Evolutionary conservation across 2,329 filamentous ascomycete genomes (phyloP), one percentile per base, ranked within the genome.

Genomic region (Uncinocarpus reesii): DNA sequence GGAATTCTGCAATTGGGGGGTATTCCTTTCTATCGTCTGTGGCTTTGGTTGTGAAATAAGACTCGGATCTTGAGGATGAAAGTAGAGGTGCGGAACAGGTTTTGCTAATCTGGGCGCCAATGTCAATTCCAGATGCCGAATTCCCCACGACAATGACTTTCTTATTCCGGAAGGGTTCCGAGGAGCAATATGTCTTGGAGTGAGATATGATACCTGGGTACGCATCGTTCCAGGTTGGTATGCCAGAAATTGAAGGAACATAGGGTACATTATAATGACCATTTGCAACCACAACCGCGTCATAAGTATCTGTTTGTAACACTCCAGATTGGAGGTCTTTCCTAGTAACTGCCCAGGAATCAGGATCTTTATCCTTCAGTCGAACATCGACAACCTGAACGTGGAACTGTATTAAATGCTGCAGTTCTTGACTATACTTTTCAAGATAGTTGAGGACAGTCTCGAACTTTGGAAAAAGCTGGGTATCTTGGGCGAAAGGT

Each of bases 141-240:
- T 86, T 92, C 7, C 90, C 90, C 0, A 95, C 80, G 0, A 95
- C 75, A 4, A 95, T 65, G 8, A 92, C 84, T 64, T 86, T 93
- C 62, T 84, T 84, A 46, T 70, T 73, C 1, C 62, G 60, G 58
- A 82, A 95, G 0, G 69, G 59, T 15, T 78, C 74, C 0, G 85
- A 76, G 0, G 66, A 74, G 34, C 88, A 80, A 61, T 88, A 96
- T 49, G 80, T 79, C 62, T 92, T 95, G 1, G 88, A 87, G 64
- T 92, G 86, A 1, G 73, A 74, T 36, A 90, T 78, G 2, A 75
- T 60, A 0, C 71, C 73, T 0, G 82, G 81, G 50, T 84, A 76
- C 1, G 70, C 63, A 21, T 66, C 56, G 53, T 81, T 71, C 65
- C 84, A 89, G 1, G 69, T 71, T 23, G 63, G 56, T 10, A 88